These are phyloP conservation scores for Mortierella hygrophila DNA, from an alignment of 192 early-diverging fungal genomes.

Conservation along the genomic window DNA sequence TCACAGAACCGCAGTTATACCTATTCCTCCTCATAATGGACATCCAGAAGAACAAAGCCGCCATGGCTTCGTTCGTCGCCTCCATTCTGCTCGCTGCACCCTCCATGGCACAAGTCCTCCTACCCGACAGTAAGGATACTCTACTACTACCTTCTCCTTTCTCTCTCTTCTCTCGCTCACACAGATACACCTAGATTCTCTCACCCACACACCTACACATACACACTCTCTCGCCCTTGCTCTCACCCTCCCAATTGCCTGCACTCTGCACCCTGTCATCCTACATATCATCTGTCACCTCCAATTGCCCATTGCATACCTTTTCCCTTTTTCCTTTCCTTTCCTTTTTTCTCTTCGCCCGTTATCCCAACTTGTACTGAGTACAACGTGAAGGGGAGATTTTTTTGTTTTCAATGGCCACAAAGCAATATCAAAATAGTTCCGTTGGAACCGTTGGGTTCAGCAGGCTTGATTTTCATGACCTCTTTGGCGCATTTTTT, in stretches of 20 bases:
- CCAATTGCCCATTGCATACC: neutral
- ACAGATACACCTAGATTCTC: neutral
- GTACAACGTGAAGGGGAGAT: neutral
- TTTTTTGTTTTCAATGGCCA: neutral
- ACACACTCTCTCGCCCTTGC: neutral
- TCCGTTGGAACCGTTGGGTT: neutral
- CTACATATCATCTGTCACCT: neutral
- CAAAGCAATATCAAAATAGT: neutral
- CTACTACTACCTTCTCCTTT: neutral
- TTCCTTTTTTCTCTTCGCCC: neutral
- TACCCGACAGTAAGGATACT: slow-evolving; percentile 29
- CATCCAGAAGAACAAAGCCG: slow-evolving; percentile 51
- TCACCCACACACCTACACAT: neutral
- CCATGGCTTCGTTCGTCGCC: slow-evolving; percentile 50
- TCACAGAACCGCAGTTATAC: slow-evolving; percentile 11
- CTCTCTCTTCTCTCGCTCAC: neutral
- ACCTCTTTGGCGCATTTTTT: neutral
- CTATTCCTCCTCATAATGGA: slow-evolving; percentile 25
- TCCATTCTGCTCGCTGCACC: slow-evolving; percentile 42
- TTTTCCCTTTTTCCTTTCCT: neutral
- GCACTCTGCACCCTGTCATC: neutral
- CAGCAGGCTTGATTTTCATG: neutral
- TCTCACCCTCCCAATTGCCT: neutral
- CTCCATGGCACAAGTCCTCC: slow-evolving; percentile 29
- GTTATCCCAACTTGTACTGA: neutral